phyloP scores from a whole-genome alignment of 495 filamentous ascomycete species.

The Xylaria telfairii region DNA sequence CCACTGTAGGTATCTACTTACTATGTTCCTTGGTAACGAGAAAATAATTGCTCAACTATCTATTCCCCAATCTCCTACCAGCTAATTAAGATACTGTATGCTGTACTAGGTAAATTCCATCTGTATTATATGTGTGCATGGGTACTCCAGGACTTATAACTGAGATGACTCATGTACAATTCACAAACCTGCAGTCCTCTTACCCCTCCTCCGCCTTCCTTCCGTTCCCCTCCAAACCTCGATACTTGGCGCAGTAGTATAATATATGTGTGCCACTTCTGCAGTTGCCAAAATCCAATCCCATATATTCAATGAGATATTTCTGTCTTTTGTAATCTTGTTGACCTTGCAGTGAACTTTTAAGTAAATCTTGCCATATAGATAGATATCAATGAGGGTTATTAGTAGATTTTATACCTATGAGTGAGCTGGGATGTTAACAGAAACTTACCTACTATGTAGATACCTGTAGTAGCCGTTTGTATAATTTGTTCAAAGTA shows the following conservation, averaged over 20 bases:
- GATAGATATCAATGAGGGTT: background rate
- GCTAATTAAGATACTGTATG: background rate
- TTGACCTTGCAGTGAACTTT: background rate
- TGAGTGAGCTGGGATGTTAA: too few relatives aligned
- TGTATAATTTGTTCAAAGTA: background rate
- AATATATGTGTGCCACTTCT: too few relatives aligned
- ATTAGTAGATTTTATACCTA: too few relatives aligned
- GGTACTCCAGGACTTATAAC: too few relatives aligned
- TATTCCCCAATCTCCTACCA: too few relatives aligned
- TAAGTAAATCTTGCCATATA: background rate
- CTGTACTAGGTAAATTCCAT: background rate
- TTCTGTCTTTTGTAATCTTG: background rate
- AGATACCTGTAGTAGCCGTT: background rate
- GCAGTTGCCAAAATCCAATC: background rate
- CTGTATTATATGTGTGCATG: too few relatives aligned
- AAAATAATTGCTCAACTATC: background rate
- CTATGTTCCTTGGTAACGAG: background rate
- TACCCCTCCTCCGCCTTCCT: conserved; percentile 8
- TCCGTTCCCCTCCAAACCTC: background rate
- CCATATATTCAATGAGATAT: background rate
- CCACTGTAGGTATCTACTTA: too few relatives aligned
- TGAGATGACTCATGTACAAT: too few relatives aligned
- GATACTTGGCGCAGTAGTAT: too few relatives aligned
- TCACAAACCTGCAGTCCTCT: background rate
- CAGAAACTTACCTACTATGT: background rate